A percentile compares a stretch with the other conserved stretches of the same genome.
Conservation (phyloP, 2,329 filamentous ascomycete genomes). For the Rosellinia necatrix region DNA sequence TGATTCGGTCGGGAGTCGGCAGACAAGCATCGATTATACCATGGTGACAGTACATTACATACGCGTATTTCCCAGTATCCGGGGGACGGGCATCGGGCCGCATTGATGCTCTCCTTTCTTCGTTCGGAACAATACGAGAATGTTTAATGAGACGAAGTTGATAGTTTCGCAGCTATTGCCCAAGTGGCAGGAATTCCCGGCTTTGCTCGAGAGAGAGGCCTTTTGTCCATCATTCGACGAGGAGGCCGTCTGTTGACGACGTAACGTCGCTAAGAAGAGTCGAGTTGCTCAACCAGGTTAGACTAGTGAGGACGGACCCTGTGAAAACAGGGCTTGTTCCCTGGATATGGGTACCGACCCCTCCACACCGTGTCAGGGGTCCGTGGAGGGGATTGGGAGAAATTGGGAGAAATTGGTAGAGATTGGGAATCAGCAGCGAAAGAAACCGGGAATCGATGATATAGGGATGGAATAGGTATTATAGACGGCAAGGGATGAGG, state of each 20-base stretch:
- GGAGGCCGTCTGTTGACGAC: constrained; percentile 2
- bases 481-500: constrained; percentile 1
- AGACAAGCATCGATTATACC: no score
- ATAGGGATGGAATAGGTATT: background rate
- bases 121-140: constrained; percentile 7
- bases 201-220: background rate
- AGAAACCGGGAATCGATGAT: background rate
- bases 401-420: no score
- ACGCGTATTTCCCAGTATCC: no score
- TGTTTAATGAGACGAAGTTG: constrained; percentile 3
- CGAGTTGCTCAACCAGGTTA: background rate
- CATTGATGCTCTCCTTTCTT: constrained; percentile 1
- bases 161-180: no score
- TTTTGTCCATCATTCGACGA: background rate
- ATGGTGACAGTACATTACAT: no score
- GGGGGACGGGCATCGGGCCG: no score
- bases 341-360: background rate
- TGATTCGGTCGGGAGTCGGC: constrained; percentile 4
- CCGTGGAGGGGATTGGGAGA: background rate
- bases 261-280: constrained; percentile 7
- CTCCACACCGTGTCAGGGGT: constrained; percentile 1
- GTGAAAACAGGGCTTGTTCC: background rate
- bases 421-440: no score
- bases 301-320: background rate
- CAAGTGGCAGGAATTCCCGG: no score